phyloP scores from a whole-genome alignment of 75 land plant species.

The Cunninghamia lanceolata region DNA sequence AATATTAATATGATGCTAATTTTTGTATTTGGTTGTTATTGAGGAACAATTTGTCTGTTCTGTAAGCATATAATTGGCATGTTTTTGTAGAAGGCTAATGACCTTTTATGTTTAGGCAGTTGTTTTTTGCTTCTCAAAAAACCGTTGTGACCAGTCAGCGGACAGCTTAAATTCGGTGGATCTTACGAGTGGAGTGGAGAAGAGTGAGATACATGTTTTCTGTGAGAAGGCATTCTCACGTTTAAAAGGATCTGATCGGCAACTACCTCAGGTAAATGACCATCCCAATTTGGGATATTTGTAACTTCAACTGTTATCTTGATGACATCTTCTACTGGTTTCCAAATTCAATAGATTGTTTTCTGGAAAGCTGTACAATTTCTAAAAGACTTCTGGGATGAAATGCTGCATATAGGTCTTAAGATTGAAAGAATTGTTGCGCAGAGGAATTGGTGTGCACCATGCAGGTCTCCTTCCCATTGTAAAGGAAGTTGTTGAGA shows the following conservation, averaged over 20 bases:
- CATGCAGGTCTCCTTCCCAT: conserved; percentile 99
- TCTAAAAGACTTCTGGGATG: neutral
- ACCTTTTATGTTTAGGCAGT: conserved; percentile 57
- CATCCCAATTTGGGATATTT: neutral
- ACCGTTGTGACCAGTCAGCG: conserved; percentile 94
- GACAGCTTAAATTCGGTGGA: conserved; percentile 65
- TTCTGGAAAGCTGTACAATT: neutral
- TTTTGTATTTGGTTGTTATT: neutral
- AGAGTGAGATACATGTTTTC: conserved; percentile 88
- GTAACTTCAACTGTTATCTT: neutral
- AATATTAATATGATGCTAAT: neutral
- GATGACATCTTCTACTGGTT: neutral
- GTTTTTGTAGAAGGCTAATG: neutral
- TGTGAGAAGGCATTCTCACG: conserved; percentile 98
- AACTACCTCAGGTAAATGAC: conserved; percentile 79
- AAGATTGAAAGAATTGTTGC: conserved; percentile 73
- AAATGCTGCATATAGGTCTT: conserved; percentile 46
- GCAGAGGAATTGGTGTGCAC: conserved; percentile 94
- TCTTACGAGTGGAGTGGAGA: conserved; percentile 79
- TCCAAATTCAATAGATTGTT: neutral
- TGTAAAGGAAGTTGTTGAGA: conserved; percentile 99
- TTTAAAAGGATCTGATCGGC: conserved; percentile 92
- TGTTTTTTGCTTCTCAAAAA: conserved; percentile 97
- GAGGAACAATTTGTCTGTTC: neutral
- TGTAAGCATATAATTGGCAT: neutral